A percentile compares a stretch with the other conserved stretches of the same genome.
phyloP scores from a whole-genome alignment of 495 filamentous ascomycete species.

The Talaromyces adpressus region DNA sequence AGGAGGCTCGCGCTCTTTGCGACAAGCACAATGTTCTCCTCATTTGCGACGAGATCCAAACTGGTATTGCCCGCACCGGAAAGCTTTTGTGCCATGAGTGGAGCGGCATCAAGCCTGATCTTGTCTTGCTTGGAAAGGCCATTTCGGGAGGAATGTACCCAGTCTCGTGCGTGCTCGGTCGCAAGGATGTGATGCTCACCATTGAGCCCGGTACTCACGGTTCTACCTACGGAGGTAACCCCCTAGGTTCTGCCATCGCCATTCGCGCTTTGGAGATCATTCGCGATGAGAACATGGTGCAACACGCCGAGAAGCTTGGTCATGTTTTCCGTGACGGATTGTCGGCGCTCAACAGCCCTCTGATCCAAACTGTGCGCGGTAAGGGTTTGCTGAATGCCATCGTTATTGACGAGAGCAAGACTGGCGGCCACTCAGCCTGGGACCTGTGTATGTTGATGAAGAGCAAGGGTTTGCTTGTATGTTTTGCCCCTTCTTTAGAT shows the following conservation, averaged over 20 bases:
- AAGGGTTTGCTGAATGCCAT: conserved; percentile 96
- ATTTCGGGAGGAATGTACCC: conserved; percentile 99
- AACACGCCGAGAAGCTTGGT: conserved; percentile 72
- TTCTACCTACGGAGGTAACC: conserved; percentile 96
- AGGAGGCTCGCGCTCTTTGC: conserved; percentile 75
- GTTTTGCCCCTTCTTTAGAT: conserved; percentile 15
- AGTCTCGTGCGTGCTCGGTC: conserved; percentile 85
- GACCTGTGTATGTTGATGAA: conserved; percentile 94
- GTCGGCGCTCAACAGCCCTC: conserved; percentile 59
- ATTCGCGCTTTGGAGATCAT: conserved; percentile 95
- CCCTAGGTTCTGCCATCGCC: conserved; percentile 91
- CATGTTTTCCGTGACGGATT: conserved; percentile 79
- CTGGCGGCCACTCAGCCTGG: conserved; percentile 83
- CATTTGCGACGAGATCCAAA: conserved; percentile 99
- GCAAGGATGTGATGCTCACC: conserved; percentile 93
- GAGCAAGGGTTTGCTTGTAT: conserved; percentile 87
- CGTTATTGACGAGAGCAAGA: conserved; percentile 86
- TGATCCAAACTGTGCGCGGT: conserved; percentile 79
- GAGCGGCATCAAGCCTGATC: conserved; percentile 89
- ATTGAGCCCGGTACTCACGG: conserved; percentile 95
- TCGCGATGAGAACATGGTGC: conserved; percentile 81
- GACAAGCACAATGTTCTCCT: conserved; percentile 89
- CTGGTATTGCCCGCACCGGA: conserved; percentile 90
- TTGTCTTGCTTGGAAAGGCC: conserved; percentile 93
- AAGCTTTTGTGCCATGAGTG: conserved; percentile 90